These are phyloP conservation scores for Xylaria sp. DNA, from an alignment of 2,329 filamentous ascomycete species.

Conservation along the genomic window DNA sequence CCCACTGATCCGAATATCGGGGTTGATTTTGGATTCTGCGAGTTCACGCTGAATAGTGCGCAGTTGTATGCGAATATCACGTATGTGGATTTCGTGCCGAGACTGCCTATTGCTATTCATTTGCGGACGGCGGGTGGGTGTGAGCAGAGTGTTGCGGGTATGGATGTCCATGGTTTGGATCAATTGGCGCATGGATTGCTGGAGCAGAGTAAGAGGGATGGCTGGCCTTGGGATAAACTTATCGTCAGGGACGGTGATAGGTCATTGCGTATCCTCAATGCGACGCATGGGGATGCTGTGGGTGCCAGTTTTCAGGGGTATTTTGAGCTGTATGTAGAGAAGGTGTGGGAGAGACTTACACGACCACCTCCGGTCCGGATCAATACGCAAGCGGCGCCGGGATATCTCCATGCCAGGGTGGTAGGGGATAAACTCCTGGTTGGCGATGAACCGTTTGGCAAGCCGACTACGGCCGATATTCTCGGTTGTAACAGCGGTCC, in stretches of 20 bases:
- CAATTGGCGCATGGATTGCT: conserved; percentile 49
- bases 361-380: conserved; percentile 43
- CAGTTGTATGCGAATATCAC: conserved; percentile 60
- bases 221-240: conserved; percentile 57
- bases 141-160: conserved; percentile 51
- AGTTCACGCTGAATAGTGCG: conserved; percentile 54
- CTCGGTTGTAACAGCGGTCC: conserved; percentile 61
- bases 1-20: conserved; percentile 49
- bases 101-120: conserved; percentile 49
- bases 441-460: conserved; percentile 42
- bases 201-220: conserved; percentile 51
- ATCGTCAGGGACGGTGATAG: conserved; percentile 33
- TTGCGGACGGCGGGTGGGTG: conserved; percentile 40
- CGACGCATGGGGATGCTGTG: conserved; percentile 40
- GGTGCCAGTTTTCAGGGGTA: conserved; percentile 41
- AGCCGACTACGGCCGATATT: conserved; percentile 58
- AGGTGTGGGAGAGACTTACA: conserved; percentile 36
- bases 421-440: conserved; percentile 36
- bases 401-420: conserved; percentile 49
- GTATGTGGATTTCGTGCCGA: conserved; percentile 60
- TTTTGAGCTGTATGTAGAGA: conserved; percentile 39
- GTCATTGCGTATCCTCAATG: conserved; percentile 39
- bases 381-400: conserved; percentile 59
- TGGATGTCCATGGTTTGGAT: conserved; percentile 52
- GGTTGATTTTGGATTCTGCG: conserved; percentile 52